These are phyloP conservation scores for Panaeolus papilionaceus DNA, from an alignment of 768 basidiomycete species.

Conservation along the genomic window DNA sequence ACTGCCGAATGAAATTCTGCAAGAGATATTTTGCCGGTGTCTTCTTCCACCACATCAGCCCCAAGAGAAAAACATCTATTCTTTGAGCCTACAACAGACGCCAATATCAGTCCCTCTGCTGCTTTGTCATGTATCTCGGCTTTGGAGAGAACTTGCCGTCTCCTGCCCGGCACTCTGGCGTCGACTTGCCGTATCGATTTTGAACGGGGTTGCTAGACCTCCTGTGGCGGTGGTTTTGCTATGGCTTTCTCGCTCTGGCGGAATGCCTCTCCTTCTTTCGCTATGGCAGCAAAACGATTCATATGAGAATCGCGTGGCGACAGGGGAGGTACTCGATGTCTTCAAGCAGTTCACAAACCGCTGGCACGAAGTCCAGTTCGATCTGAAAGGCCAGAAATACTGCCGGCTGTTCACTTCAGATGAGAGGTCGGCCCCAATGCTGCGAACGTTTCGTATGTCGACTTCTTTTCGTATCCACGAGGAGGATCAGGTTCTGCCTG, in stretches of 20 bases:
- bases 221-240: constrained; percentile 31
- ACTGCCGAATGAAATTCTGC: constrained; percentile 36
- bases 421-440: constrained; percentile 34
- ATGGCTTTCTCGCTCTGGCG: constrained; percentile 42
- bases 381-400: constrained; percentile 39
- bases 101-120: constrained; percentile 38
- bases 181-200: constrained; percentile 37
- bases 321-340: constrained; percentile 37
- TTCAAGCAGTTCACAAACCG: constrained; percentile 36
- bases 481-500: constrained; percentile 37
- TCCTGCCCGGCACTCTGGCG: constrained; percentile 49
- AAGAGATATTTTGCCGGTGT: constrained; percentile 38
- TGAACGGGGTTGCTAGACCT: constrained; percentile 36
- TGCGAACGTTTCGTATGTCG: constrained; percentile 36
- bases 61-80: constrained; percentile 21
- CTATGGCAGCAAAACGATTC: constrained; percentile 41
- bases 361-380: constrained; percentile 39
- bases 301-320: constrained; percentile 32
- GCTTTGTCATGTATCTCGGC: constrained; percentile 46
- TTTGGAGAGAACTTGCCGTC: constrained; percentile 48
- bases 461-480: constrained; percentile 35
- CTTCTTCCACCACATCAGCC: constrained; percentile 24
- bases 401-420: constrained; percentile 28
- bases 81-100: constrained; percentile 22
- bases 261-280: constrained; percentile 38